Percentiles rank a stretch among this genome's conserved stretches.
phyloP scores from a whole-genome alignment of 2,329 filamentous ascomycete genomes.

The Penicillium nordicum region DNA sequence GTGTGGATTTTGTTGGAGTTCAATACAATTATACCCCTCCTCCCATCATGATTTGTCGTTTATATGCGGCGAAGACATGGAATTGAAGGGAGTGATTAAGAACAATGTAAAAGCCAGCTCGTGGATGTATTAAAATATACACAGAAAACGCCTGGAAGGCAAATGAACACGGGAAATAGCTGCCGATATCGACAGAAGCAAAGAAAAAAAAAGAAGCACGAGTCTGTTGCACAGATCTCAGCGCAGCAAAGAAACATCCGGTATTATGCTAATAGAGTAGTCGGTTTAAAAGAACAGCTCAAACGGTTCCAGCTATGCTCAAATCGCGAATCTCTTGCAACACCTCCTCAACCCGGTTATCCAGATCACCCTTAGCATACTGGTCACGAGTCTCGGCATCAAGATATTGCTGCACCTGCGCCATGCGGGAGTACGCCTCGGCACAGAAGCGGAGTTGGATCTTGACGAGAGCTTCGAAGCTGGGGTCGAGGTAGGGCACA shows the following conservation, averaged over 20 bases:
- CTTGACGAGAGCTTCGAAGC: constrained; percentile 96
- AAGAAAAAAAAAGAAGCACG: constrained; percentile 3
- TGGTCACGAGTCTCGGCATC: constrained; percentile 94
- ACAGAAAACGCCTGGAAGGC: constrained; percentile 5
- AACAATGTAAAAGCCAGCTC: constrained; percentile 6
- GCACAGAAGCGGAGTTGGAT: constrained; percentile 97
- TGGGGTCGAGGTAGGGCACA: constrained; percentile 94
- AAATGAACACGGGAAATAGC: neutral
- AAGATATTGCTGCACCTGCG: constrained; percentile 97
- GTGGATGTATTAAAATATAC: constrained; percentile 13
- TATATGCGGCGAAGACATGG: neutral
- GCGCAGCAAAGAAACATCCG: constrained; percentile 11
- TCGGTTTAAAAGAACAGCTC: constrained; percentile 11
- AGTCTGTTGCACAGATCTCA: neutral
- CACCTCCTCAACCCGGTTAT: constrained; percentile 89
- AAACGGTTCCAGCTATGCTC: constrained; percentile 79
- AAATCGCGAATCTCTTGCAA: constrained; percentile 94
- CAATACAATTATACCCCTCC: neutral
- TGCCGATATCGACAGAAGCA: constrained; percentile 1
- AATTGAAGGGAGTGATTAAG: neutral
- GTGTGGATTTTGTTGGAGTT: neutral
- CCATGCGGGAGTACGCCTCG: constrained; percentile 96
- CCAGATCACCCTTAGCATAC: constrained; percentile 89
- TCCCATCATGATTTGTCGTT: neutral
- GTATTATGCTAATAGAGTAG: constrained; percentile 12